These are phyloP conservation scores for Pseudogymnoascus sp. DNA, from an alignment of 2,329 filamentous ascomycete genomes.

Conservation along the genomic window DNA sequence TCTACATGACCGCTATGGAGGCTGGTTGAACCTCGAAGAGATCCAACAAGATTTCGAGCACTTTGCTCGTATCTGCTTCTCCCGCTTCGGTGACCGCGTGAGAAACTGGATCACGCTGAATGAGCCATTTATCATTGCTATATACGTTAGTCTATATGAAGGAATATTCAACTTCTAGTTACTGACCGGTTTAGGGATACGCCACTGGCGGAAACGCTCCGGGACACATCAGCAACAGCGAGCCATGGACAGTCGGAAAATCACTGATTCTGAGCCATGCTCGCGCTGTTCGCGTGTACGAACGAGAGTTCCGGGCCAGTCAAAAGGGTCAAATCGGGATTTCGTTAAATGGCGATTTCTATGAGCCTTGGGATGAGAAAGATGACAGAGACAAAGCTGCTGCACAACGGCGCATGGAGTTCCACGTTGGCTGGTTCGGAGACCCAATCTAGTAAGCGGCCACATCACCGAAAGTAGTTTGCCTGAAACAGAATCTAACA, in stretches of 20 bases:
- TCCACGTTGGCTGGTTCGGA: conserved; percentile 25
- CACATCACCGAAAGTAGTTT: background rate
- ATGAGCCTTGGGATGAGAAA: conserved; percentile 21
- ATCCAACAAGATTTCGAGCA: conserved; percentile 31
- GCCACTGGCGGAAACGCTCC: conserved; percentile 22
- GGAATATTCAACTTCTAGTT: background rate
- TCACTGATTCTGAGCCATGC: conserved; percentile 24
- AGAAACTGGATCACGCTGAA: conserved; percentile 35
- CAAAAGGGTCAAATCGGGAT: conserved; percentile 20
- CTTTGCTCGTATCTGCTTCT: conserved; percentile 33
- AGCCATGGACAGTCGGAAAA: conserved; percentile 24
- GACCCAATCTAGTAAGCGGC: conserved; percentile 26
- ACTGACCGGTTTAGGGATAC: conserved; percentile 13
- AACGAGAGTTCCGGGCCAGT: conserved; percentile 16
- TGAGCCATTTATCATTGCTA: conserved; percentile 29
- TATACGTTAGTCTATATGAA: conserved; percentile 20
- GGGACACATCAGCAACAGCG: conserved; percentile 19
- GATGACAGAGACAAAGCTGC: conserved; percentile 19
- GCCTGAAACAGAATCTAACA: background rate
- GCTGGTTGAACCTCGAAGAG: conserved; percentile 27
- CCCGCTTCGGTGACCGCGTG: conserved; percentile 31
- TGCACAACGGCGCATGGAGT: conserved; percentile 23
- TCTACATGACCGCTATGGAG: conserved; percentile 33
- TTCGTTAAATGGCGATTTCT: conserved; percentile 23
- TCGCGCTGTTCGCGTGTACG: conserved; percentile 19